phyloP scores from a whole-genome alignment of 768 basidiomycete genomes.

The Leucocoprinus leucothites region DNA sequence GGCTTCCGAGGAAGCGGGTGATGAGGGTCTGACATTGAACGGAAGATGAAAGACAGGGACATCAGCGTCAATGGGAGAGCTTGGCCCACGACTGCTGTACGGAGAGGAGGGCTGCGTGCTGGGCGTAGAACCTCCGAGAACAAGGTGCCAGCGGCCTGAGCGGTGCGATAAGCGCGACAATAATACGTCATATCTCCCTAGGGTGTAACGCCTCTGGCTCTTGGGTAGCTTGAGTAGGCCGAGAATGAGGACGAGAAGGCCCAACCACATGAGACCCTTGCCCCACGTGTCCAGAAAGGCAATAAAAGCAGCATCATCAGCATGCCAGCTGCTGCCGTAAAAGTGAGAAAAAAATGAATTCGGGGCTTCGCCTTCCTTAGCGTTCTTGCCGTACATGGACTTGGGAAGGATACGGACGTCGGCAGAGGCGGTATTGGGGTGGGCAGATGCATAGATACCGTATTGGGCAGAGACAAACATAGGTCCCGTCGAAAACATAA shows the following conservation, averaged over 20 bases:
- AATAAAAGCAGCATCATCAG: conserved; percentile 97
- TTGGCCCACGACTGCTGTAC: conserved; percentile 28
- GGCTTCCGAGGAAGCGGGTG: conserved; percentile 51
- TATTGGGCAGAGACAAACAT: conserved; percentile 98
- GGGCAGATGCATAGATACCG: conserved; percentile 75
- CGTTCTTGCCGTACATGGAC: conserved; percentile 97
- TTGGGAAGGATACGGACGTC: conserved; percentile 93
- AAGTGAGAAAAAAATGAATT: conserved; percentile 96
- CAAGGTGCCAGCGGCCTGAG: conserved; percentile 72
- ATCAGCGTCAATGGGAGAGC: conserved; percentile 45
- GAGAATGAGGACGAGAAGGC: conserved; percentile 64
- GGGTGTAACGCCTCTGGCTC: conserved; percentile 53
- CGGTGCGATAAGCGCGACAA: conserved; percentile 67
- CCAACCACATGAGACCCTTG: conserved; percentile 83
- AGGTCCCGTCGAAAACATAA: conserved; percentile 99
- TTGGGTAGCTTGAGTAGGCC: conserved; percentile 61
- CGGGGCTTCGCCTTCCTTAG: conserved; percentile 74
- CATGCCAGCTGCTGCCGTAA: conserved; percentile 98
- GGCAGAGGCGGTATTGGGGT: conserved; percentile 60
- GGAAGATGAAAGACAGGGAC: conserved; percentile 63
- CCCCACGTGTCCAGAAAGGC: conserved; percentile 89
- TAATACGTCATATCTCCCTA: conserved; percentile 72
- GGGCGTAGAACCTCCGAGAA: conserved; percentile 57
- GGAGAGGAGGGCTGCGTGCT: conserved; percentile 31
- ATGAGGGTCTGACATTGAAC: conserved; percentile 53